Evolutionary conservation across 768 basidiomycete species (phyloP), one percentile per base, ranked within the genome.

Genomic region (Lyophyllum decastes): DNA sequence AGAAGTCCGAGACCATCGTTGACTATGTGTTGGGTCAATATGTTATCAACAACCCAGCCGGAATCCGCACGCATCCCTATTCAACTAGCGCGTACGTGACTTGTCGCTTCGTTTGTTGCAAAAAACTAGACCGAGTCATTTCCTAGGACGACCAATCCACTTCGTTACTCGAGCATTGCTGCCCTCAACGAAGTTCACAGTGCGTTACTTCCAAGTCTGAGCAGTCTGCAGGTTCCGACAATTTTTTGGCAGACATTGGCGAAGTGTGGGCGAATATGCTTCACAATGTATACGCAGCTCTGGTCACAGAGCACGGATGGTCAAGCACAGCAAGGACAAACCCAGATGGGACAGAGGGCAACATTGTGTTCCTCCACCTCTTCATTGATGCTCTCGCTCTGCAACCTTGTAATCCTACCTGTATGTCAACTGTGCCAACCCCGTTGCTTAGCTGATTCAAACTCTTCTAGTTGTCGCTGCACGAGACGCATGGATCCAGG

Each of bases 21-120:
- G 71, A 72, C 49, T 72, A 63, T 30, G 63, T 65, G 19, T 19
- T 70, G 66, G 82, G 81, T 22, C 70, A 76, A 43, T 83, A 77
- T 68, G 80, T 82, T 38, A 75, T 70, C 60, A 75, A 80, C 68
- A 69, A 74, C 58, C 59, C 74, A 22, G 70, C 69, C 8, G 83
- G 83, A 46, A 81, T 83, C 66, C 72, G 82, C n/a, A 69, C 76
- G 53, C 76, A 76, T 67, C 78, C 76, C 7, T 84, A 84, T 72
- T 80, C 79, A 2, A 78, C 77, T 54, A 64, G 68, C 59, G 60
- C 72, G 72, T 53, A 64, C 69, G 62, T 72, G 6, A 38, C 19
- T 26, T 17, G 17, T 12, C 35, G 30, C 30, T 5, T 4, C 17
- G 4, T 8, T 47, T 38, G 6, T 17, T 2, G 4, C 24, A 35